Evolutionary conservation across 441 rosid genomes (phyloP).

Genomic region (Pelargonium citronellum): DNA sequence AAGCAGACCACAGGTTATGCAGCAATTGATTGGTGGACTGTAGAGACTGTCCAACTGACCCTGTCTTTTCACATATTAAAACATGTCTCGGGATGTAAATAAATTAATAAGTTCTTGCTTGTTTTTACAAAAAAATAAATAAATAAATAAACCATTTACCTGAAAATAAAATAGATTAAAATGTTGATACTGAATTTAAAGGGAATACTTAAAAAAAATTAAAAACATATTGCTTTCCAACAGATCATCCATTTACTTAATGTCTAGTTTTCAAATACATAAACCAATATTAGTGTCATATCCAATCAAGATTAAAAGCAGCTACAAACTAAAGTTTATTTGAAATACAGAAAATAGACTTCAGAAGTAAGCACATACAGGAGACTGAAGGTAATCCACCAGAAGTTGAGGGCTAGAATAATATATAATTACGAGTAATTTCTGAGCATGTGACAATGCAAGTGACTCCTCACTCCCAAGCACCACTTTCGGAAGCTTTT

Average conservation of each 20-base stretch:
- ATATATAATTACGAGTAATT: conserved; percentile 67
- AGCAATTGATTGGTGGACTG: too few relatives aligned
- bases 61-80: too few relatives aligned
- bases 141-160: too few relatives aligned
- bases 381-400: conserved; percentile 66
- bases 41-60: too few relatives aligned
- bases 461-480: conserved; percentile 64
- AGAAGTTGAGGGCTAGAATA: conserved; percentile 77
- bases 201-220: not conserved
- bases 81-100: too few relatives aligned
- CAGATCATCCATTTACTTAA: not conserved
- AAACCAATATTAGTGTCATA: not conserved
- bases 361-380: conserved; percentile 46
- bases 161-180: too few relatives aligned
- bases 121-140: too few relatives aligned
- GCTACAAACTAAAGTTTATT: not conserved
- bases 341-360: conserved; percentile 13
- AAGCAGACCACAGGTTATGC: too few relatives aligned
- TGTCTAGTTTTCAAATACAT: not conserved
- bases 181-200: too few relatives aligned
- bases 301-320: not conserved
- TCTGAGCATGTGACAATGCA: conserved; percentile 65
- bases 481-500: conserved; percentile 84
- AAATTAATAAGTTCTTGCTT: too few relatives aligned
- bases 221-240: not conserved